Percentiles rank a stretch among this genome's conserved stretches.
Conservation (phyloP, 768 basidiomycete genomes). For the Strobilomyces confusus region DNA sequence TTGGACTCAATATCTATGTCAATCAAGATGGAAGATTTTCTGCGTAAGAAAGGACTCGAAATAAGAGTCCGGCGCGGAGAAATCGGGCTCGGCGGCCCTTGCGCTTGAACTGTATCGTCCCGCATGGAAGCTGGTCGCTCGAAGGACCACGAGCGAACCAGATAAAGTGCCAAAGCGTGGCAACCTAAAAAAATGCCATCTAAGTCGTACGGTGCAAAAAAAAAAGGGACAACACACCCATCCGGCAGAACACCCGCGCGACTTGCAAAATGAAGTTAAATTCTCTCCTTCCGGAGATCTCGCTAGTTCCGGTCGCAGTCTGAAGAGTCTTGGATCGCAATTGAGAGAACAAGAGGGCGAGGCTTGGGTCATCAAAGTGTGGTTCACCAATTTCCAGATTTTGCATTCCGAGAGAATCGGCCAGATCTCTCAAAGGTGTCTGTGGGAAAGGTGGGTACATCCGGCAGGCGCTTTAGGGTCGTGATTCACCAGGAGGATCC, state of each 20-base stretch:
- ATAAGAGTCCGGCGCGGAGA: slow-evolving; percentile 44
- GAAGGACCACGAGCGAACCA: slow-evolving; percentile 90
- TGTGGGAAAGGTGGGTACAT: slow-evolving; percentile 23
- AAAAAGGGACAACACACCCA: slow-evolving; percentile 61
- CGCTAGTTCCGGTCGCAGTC: slow-evolving; percentile 87
- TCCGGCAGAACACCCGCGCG: slow-evolving; percentile 87
- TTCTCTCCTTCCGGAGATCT: slow-evolving; percentile 83
- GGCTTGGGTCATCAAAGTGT: slow-evolving; percentile 90
- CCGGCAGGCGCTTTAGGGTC: neutral
- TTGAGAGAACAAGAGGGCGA: slow-evolving; percentile 87
- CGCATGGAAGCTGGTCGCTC: slow-evolving; percentile 55
- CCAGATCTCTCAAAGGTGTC: slow-evolving; percentile 78
- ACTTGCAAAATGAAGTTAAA: slow-evolving; percentile 97
- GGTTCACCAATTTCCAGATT: slow-evolving; percentile 74
- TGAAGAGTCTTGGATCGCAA: slow-evolving; percentile 88
- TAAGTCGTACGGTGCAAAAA: neutral
- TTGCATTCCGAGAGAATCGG: slow-evolving; percentile 47
- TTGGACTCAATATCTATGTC: slow-evolving; percentile 78
- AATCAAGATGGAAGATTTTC: slow-evolving; percentile 75
- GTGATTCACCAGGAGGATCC: slow-evolving; percentile 73
- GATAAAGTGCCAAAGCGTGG: slow-evolving; percentile 85
- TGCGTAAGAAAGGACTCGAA: slow-evolving; percentile 50
- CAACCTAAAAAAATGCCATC: slow-evolving; percentile 56
- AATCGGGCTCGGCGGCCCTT: slow-evolving; percentile 40
- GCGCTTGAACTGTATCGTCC: slow-evolving; percentile 6